Conservation (phyloP, 2,329 filamentous ascomycete species). For the Colletotrichum godetiae region DNA sequence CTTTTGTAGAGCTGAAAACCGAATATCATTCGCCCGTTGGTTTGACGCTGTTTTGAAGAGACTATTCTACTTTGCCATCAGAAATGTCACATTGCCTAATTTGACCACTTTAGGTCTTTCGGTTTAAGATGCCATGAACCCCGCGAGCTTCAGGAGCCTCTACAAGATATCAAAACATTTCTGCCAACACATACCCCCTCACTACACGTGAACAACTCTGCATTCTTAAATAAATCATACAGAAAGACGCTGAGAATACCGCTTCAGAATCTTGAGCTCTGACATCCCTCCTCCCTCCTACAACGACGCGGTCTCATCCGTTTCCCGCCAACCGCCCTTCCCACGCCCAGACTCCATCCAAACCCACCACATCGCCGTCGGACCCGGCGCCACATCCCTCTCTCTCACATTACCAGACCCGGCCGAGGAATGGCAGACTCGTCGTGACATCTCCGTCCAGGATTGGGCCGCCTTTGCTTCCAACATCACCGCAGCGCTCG, state of each 20-base stretch:
- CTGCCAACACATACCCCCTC: neutral
- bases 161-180: neutral
- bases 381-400: neutral
- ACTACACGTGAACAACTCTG: neutral
- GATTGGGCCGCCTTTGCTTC: constrained; percentile 4
- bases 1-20: neutral
- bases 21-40: neutral
- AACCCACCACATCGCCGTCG: neutral
- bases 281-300: neutral
- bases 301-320: neutral
- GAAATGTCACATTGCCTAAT: neutral
- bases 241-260: neutral
- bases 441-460: neutral
- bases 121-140: neutral
- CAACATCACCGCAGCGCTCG: neutral
- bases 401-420: neutral
- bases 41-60: neutral
- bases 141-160: neutral
- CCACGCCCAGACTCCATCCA: neutral
- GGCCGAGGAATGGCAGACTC: neutral
- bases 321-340: neutral
- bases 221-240: neutral
- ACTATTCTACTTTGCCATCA: neutral
- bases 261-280: neutral
- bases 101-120: too few relatives aligned